Evolutionary conservation across 2,329 filamentous ascomycete genomes (phyloP).

Genomic region (Calycina herbarum): DNA sequence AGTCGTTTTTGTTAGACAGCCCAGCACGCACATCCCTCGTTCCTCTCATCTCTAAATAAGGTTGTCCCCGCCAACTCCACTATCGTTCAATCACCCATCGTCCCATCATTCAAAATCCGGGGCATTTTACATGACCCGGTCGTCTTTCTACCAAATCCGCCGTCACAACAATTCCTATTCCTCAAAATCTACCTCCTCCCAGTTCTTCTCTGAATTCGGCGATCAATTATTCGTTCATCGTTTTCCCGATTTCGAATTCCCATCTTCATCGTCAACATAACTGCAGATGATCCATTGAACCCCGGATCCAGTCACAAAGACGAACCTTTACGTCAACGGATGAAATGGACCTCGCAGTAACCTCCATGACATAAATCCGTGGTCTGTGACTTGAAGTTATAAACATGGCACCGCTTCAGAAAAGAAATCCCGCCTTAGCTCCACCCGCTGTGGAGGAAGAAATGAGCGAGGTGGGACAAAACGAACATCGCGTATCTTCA

Average conservation of each 20-base stretch:
- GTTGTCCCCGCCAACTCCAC: not conserved
- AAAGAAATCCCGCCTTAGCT: slow-evolving; percentile 14
- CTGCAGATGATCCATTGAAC: not conserved
- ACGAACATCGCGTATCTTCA: slow-evolving; percentile 15
- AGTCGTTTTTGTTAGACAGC: not conserved
- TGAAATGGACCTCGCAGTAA: slow-evolving; percentile 5
- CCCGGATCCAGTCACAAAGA: not conserved
- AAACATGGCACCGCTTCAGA: slow-evolving; percentile 8
- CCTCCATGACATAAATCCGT: not conserved
- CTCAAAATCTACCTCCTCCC: not conserved
- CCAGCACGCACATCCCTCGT: not conserved
- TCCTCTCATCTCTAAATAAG: not conserved
- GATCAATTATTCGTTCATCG: not conserved
- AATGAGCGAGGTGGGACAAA: slow-evolving; percentile 16
- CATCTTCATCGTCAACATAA: not conserved
- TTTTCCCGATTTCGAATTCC: not conserved
- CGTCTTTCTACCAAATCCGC: not conserved
- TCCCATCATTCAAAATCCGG: not conserved
- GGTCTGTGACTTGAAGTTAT: not conserved
- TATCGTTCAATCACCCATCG: not conserved
- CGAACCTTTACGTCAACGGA: not conserved
- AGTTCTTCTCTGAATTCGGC: not conserved
- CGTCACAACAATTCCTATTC: not conserved
- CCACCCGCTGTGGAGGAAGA: slow-evolving; percentile 3
- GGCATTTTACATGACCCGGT: not conserved